phyloP scores from a whole-genome alignment of 139 green algal genomes.

The Coccomyxa sp. region DNA sequence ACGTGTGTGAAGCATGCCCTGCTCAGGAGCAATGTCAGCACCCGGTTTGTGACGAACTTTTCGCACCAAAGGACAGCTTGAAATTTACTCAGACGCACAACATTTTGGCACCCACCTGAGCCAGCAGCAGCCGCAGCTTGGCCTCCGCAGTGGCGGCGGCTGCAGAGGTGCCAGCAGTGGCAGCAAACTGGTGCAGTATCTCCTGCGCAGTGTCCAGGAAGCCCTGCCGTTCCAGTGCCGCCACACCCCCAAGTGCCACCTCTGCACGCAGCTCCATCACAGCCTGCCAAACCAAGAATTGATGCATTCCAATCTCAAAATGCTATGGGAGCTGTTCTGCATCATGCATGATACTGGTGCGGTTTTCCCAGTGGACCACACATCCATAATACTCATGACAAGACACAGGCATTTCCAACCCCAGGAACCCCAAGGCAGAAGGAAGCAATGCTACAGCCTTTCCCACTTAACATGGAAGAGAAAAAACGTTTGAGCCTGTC shows the following conservation, averaged over 20 bases:
- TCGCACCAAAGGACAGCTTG: no score
- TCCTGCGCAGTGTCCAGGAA: constrained; percentile 21
- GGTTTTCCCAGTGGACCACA: neutral
- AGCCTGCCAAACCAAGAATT: neutral
- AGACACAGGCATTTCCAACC: no score
- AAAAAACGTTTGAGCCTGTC: neutral
- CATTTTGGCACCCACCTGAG: neutral
- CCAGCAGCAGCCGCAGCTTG: constrained; percentile 5
- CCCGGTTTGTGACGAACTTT: no score
- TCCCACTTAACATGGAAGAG: neutral
- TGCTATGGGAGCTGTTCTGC: neutral
- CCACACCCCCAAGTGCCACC: constrained; percentile 3
- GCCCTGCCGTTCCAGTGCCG: constrained; percentile 5
- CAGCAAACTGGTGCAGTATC: constrained; percentile 6
- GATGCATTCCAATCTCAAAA: neutral
- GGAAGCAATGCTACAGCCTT: neutral
- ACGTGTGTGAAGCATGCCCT: no score
- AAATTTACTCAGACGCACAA: no score
- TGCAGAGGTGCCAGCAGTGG: neutral
- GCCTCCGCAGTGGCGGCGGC: neutral
- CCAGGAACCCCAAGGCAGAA: no score
- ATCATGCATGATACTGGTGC: neutral
- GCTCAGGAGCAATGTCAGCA: no score
- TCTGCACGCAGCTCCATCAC: neutral
- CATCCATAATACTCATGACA: neutral